Conservation (phyloP, 2,329 filamentous ascomycete genomes). For the Aspergillus hiratsukae region DNA sequence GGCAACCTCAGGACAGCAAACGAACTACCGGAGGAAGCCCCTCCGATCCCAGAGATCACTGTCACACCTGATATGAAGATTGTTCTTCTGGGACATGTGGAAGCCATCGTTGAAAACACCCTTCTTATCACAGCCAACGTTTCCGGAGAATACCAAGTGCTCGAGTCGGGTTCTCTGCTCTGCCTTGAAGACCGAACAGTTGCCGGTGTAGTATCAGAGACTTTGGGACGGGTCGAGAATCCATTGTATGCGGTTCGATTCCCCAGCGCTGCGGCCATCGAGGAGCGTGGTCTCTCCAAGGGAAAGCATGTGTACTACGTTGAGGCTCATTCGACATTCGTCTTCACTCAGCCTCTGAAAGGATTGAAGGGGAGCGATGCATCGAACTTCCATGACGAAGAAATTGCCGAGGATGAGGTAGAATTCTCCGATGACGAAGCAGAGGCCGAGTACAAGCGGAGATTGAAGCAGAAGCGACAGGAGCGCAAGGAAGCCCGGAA, state of each 20-base stretch:
- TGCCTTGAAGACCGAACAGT: slow-evolving; percentile 72
- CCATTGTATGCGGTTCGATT: slow-evolving; percentile 84
- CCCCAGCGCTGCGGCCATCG: slow-evolving; percentile 62
- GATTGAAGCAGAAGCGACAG: slow-evolving; percentile 62
- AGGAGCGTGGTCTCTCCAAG: slow-evolving; percentile 60
- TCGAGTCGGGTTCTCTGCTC: slow-evolving; percentile 78
- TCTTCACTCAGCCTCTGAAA: slow-evolving; percentile 80
- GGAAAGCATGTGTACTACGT: slow-evolving; percentile 76
- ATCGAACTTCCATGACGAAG: slow-evolving; percentile 91
- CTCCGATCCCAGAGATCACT: slow-evolving; percentile 72
- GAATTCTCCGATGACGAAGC: slow-evolving; percentile 97
- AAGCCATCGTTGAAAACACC: slow-evolving; percentile 73
- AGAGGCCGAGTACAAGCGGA: slow-evolving; percentile 74
- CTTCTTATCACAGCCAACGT: slow-evolving; percentile 73
- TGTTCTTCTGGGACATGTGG: slow-evolving; percentile 67
- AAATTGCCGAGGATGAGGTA: slow-evolving; percentile 76
- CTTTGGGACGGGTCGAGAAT: slow-evolving; percentile 77
- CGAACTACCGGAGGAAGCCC: slow-evolving; percentile 60
- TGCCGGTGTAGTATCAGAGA: slow-evolving; percentile 78
- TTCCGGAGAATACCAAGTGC: slow-evolving; percentile 76
- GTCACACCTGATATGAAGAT: slow-evolving; percentile 75
- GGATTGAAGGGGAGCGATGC: slow-evolving; percentile 84
- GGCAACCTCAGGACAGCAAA: slow-evolving; percentile 73
- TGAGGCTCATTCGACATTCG: slow-evolving; percentile 70
- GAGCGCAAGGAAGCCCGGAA: slow-evolving; percentile 49